These are phyloP conservation scores for Arthrobotrys sphaeroides DNA, from an alignment of 2,329 filamentous ascomycete species.

Conservation along the genomic window DNA sequence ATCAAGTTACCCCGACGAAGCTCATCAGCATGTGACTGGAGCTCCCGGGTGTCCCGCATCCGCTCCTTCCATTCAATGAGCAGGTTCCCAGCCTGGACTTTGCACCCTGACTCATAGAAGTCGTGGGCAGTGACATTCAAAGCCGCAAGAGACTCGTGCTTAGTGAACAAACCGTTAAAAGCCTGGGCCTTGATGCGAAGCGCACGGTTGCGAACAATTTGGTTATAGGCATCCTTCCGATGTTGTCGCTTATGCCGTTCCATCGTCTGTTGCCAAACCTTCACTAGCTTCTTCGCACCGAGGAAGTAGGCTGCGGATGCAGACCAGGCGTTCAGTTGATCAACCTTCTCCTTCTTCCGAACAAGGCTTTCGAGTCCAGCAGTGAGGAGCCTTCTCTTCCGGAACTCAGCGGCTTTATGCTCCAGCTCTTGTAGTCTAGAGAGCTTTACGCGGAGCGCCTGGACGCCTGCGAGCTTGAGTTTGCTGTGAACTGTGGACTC, in stretches of 20 bases:
- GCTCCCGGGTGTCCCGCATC: constrained; percentile 3
- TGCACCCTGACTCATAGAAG: constrained; percentile 46
- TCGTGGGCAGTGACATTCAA: constrained; percentile 28
- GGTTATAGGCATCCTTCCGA: constrained; percentile 47
- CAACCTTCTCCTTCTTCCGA: constrained; percentile 14
- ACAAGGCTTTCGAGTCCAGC: background rate
- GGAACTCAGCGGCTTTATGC: constrained; percentile 16
- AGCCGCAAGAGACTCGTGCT: constrained; percentile 12
- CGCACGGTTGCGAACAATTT: constrained; percentile 22
- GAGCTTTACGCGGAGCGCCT: constrained; percentile 4
- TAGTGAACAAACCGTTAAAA: constrained; percentile 26
- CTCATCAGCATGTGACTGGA: constrained; percentile 21
- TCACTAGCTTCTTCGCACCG: constrained; percentile 23
- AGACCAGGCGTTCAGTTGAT: constrained; percentile 22
- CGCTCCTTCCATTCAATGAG: constrained; percentile 27
- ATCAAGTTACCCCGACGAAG: constrained; percentile 24
- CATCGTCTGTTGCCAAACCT: constrained; percentile 30
- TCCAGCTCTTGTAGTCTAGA: constrained; percentile 17
- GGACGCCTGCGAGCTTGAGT: constrained; percentile 20
- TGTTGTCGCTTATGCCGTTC: constrained; percentile 45
- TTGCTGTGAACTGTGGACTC: constrained; percentile 1
- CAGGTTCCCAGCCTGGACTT: constrained; percentile 29
- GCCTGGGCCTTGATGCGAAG: constrained; percentile 28
- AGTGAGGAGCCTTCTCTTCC: constrained; percentile 21
- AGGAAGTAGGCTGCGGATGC: constrained; percentile 38